Base-by-base conservation (phyloP, 139 green algal genomes). In the Volvox africanus region DNA sequence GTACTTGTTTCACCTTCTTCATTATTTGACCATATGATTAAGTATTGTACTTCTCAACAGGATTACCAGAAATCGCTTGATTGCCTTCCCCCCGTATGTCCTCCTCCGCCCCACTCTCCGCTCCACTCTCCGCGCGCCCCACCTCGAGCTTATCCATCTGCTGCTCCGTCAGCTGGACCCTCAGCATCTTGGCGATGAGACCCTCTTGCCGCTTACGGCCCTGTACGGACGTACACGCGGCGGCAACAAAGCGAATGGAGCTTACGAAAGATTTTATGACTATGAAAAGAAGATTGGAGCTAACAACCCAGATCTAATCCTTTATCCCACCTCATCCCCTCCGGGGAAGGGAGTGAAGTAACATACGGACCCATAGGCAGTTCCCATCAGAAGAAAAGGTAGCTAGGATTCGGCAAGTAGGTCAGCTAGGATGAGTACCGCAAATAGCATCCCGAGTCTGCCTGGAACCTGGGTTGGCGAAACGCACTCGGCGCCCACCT, bases 191-290 rank as follows among this genome's bases (percentile, higher is more conserved):
- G 14, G 80, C 89, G 21, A 94, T 89, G n/a, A 94, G 82, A 5
- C 36, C 83, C 73, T 94, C 93, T 69, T 95, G 93, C 20, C 93
- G 89, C 50, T 92, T 91, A 36, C 93, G 92, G 21, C 93, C 93
- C 92, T 95, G 87, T 33, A 32, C 6, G 73, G n/a, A 30, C 16
- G 65, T 6, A 5, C 24, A 28, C 44, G 44, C 44, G 65, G 21
- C 24, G 65, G 65, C 24, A 5, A 11, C 9, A 30, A 30, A 28
- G 65, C 16, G 21, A 73, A 28, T 73, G 21, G 24, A 12, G 5
- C 16, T 24, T 28, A 30, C 24, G 65, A 17, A 69, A 26, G 62
- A 17, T 17, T 69, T 17, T 19, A 69, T 26, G 62, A 19, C 17
- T 69, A 17, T 26, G 62, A 19, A 19, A 19, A 69, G 62, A 19